These are phyloP conservation scores for Microbotryomycetes sp. DNA, from an alignment of 1,284 basidiomycete genomes.

Conservation along the genomic window DNA sequence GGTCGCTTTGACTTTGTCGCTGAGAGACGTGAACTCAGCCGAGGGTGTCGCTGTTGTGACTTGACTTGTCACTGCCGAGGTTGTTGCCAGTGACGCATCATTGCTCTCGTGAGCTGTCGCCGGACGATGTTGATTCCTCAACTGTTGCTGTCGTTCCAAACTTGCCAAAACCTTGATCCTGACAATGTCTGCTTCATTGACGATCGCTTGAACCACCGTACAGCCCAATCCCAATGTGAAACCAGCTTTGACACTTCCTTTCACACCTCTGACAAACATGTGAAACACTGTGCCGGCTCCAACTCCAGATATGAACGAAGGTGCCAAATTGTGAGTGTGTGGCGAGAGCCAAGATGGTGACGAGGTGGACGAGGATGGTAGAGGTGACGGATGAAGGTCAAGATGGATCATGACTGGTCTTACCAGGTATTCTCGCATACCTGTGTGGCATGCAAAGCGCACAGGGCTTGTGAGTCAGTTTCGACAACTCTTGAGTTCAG, in stretches of 20 bases:
- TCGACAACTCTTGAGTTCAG: no score
- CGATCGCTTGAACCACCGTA: slow-evolving; percentile 20
- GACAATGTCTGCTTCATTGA: slow-evolving; percentile 25
- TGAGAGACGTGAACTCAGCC: background rate
- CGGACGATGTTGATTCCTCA: background rate
- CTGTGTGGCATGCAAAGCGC: background rate
- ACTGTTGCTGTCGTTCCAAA: slow-evolving; percentile 3
- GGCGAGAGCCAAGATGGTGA: background rate
- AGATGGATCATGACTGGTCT: slow-evolving; percentile 20
- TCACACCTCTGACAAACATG: background rate
- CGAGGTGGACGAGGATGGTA: background rate
- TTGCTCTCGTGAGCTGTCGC: no score
- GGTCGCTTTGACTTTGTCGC: background rate
- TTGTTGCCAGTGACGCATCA: background rate
- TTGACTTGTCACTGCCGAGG: background rate
- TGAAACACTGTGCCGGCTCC: slow-evolving; percentile 24
- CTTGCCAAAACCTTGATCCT: slow-evolving; percentile 19
- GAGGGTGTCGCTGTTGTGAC: background rate
- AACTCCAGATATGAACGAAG: slow-evolving; percentile 19
- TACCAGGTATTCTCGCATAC: slow-evolving; percentile 25
- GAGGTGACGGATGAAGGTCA: slow-evolving; percentile 18
- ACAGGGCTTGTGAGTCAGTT: no score
- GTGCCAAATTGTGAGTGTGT: slow-evolving; percentile 25
- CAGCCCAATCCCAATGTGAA: slow-evolving; percentile 25
- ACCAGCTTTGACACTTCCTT: slow-evolving; percentile 2